Evolutionary conservation across 345 rosid genomes (phyloP).

Genomic region (Raphanus sativus): DNA sequence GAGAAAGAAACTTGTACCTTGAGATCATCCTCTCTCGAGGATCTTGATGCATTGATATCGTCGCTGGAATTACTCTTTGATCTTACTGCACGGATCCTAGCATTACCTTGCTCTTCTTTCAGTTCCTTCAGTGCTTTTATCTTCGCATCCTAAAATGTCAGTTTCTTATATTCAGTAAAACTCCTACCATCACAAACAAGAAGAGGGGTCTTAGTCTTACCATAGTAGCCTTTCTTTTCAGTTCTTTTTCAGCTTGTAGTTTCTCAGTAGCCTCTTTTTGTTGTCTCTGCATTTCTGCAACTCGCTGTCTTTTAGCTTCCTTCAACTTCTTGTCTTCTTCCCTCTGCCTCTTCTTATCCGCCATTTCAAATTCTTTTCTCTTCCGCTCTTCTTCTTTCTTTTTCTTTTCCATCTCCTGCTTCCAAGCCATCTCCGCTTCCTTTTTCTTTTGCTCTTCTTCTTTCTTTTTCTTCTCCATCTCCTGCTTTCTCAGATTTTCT

Average conservation of each 20-base stretch:
- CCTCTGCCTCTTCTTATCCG: conserved; percentile 58
- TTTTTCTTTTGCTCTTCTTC: conserved; percentile 78
- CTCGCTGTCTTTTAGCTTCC: conserved; percentile 67
- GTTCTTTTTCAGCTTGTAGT: conserved; percentile 45
- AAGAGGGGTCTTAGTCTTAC: conserved; percentile 40
- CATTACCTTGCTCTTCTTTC: conserved; percentile 34
- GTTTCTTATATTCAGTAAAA: not conserved
- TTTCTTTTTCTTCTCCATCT: conserved; percentile 69
- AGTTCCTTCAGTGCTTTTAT: conserved; percentile 37
- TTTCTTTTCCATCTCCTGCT: conserved; percentile 83
- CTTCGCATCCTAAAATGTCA: conserved; percentile 45
- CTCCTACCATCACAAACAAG: not conserved
- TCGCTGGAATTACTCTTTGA: conserved; percentile 41
- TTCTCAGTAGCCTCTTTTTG: conserved; percentile 46
- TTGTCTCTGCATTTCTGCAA: conserved; percentile 58
- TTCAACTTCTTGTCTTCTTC: conserved; percentile 46
- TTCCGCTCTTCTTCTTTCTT: conserved; percentile 69
- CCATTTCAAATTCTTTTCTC: conserved; percentile 45
- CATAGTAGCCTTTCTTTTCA: conserved; percentile 42
- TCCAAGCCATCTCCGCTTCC: conserved; percentile 68
- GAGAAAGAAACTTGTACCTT: conserved; percentile 51
- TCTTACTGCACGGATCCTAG: conserved; percentile 37
- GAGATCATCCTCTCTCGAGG: conserved; percentile 39
- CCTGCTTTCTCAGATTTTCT: conserved; percentile 61
- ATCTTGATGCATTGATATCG: conserved; percentile 32